Evolutionary conservation across 164 flowering plant species (phyloP).

Genomic region (Vitis labrusca): DNA sequence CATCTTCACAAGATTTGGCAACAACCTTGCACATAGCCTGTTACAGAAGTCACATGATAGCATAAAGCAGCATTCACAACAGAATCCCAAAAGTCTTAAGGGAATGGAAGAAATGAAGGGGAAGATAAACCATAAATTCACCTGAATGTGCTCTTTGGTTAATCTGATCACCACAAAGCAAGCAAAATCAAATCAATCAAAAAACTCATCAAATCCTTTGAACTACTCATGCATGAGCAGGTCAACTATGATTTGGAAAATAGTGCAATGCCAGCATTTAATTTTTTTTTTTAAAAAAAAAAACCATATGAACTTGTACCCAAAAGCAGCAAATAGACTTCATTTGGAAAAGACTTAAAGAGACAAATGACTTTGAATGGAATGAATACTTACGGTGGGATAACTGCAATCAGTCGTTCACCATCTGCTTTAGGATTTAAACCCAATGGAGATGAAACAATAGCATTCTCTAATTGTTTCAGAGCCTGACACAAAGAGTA

Average conservation of each 20-base stretch:
- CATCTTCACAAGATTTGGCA: conserved; percentile 83
- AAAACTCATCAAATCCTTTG: background rate
- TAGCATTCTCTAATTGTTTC: conserved; percentile 75
- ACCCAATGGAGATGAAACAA: conserved; percentile 84
- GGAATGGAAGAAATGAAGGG: background rate
- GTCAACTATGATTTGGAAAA: background rate
- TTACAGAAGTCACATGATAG: background rate
- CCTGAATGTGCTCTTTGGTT: conserved; percentile 91
- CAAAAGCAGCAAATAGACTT: background rate
- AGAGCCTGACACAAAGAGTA: conserved; percentile 46
- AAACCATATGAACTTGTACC: background rate
- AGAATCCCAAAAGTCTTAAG: background rate
- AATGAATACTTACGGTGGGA: conserved; percentile 75
- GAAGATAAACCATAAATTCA: conserved; percentile 25
- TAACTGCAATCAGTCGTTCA: conserved; percentile 66
- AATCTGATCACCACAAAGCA: conserved; percentile 47
- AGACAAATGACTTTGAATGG: conserved; percentile 4
- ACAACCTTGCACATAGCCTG: conserved; percentile 91
- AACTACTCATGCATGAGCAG: background rate
- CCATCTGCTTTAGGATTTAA: conserved; percentile 79
- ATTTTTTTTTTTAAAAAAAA: too few relatives aligned
- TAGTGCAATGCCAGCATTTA: too few relatives aligned
- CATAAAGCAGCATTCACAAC: background rate
- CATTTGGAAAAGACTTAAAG: background rate
- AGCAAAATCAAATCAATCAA: conserved; percentile 17